Conservation (phyloP, 306 rosid genomes). For the Adenanthera pavonina region DNA sequence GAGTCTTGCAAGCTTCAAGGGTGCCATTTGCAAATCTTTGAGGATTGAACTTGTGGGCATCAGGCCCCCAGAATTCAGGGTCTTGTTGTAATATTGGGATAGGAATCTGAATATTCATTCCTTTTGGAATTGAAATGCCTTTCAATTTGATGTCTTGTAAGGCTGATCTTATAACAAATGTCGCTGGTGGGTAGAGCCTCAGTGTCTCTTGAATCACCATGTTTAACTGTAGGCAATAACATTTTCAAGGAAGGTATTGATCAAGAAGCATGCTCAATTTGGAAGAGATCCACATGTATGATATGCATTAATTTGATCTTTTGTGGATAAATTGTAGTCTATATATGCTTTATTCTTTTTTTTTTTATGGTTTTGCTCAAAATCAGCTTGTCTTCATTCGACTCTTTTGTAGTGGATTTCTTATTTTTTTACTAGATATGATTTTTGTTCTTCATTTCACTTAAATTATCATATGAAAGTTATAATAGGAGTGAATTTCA, state of each 20-base stretch:
- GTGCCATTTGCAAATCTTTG: constrained; percentile 66
- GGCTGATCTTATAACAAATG: constrained; percentile 44
- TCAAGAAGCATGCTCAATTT: no score
- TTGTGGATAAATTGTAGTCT: background rate
- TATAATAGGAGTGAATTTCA: no score
- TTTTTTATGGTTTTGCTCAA: background rate
- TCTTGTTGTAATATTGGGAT: constrained; percentile 58
- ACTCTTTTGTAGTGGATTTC: no score
- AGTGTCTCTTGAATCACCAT: constrained; percentile 82
- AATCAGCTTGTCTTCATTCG: background rate
- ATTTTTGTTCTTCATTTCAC: no score
- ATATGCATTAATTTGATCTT: no score
- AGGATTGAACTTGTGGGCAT: constrained; percentile 66
- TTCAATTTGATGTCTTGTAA: constrained; percentile 52
- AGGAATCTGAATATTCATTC: constrained; percentile 61
- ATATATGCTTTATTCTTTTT: background rate
- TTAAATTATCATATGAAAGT: no score
- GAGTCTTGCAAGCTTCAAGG: constrained; percentile 55
- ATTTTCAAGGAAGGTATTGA: background rate
- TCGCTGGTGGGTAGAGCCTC: constrained; percentile 63
- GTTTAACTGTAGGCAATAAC: constrained; percentile 47
- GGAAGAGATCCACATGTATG: no score
- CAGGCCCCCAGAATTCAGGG: constrained; percentile 60
- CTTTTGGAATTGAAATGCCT: constrained; percentile 61
- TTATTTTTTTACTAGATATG: no score